Evolutionary conservation across 352 stramenopile genomes (phyloP), one percentile per base, ranked within the genome.

Genomic region (Globisporangium takayamanum): DNA sequence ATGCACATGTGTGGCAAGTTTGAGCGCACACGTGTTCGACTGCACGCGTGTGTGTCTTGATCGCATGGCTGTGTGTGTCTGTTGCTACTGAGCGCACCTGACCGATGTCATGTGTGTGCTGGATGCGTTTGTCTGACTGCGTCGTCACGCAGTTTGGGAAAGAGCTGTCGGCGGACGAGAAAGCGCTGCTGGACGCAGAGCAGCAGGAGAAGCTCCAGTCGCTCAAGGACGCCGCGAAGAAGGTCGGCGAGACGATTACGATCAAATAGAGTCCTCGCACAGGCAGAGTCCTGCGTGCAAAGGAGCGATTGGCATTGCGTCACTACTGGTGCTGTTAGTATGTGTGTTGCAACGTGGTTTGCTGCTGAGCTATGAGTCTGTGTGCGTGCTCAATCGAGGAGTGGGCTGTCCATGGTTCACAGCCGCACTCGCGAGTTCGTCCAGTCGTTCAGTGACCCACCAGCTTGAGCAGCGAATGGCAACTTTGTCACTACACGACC

Each of bases 191-290:
- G 18, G 80, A 88, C 41, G 69, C 49, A 33, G 70, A 90, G 57
- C 84, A 94, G 59, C 72, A 86, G 53, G 62, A 81, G 41, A 90
- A 89, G 60, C 64, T 94, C 5, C 67, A 69, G 22, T 84, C 83
- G 48, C 70, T 94, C 26, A 71, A 87, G 60, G 78, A 90, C 22
- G 81, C 84, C 1, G 84, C 81, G 37, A 84, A 79, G 58, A 77
- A 78, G 14, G 75, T 88, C 16, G 81, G 78, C 46, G 70, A 92
- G 68, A 80, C 71, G 41, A 86, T 90, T 33, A 54, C 51, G 20
- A 28, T 26, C 37, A 50, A 26, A 15, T 81, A 72, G 28, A 58
- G 18, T 25, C 33, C 33, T 39, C 33, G 33, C 33, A 12, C 33
- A 39, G 10, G 10, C 33, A 39, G 28, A 3, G 28, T 33, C 28